Base-by-base conservation (phyloP, 78 protist species). In the Pelomyxa schiedti region DNA sequence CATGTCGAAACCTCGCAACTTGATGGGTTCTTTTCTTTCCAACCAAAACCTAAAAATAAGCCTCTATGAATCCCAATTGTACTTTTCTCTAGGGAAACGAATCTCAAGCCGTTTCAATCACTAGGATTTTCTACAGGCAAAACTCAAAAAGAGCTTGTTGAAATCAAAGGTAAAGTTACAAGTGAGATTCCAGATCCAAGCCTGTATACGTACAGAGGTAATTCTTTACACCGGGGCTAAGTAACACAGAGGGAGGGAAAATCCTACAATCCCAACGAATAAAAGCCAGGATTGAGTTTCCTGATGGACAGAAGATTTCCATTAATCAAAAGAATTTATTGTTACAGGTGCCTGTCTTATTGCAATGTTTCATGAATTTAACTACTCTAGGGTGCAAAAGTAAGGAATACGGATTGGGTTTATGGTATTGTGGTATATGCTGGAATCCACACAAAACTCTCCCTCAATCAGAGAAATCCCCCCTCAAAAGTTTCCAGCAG, bases 401-500 rank as follows among this genome's bases (percentile, higher is more conserved):
- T 81, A 8, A 70, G 86, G 66, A 81, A 81, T 47, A 81, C 86
- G 8, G 76, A 81, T 8, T 68, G 47, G 53, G 78, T 72, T 16
- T 81, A 41, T 81, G 86, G 75, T 1, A 72, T 69, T 39, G 37
- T 63, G 28, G 80, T 72, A 8, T 83, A 83, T 66, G 72, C 88
- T 16, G 88, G 88, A 29, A 41, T 77, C 38, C 82, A 83, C 39
- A 83, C 88, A 0, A 83, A 83, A 29, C 42, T 83, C 39, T 72
- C 42, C 29, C 69, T 83, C 22, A 85, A 85, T 53, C 89, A 85
- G 69, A 82, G 78, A 52, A 79, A 82, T 28, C 89, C 89, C 28
- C 89, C 89, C 36, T 75, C 82, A 1, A 85, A 85, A 41, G 78
- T 85, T 65, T 85, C 89, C 52, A 66, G 80, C 22, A 80, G 74